These are phyloP conservation scores for Boletus sp. DNA, from an alignment of 1,284 basidiomycete genomes.

Conservation along the genomic window DNA sequence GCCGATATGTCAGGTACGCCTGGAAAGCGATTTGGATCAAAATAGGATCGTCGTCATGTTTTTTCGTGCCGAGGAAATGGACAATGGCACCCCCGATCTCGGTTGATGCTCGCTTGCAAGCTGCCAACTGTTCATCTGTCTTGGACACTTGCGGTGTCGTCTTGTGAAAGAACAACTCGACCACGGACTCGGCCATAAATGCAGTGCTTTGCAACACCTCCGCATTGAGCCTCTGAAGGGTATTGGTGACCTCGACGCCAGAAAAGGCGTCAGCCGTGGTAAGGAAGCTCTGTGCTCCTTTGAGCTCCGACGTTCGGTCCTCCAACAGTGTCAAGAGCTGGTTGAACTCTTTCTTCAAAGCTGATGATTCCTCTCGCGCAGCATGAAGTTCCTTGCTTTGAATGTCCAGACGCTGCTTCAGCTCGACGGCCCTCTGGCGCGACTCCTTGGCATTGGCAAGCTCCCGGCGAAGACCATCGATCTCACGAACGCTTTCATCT, in stretches of 20 bases:
- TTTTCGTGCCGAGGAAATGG: conserved; percentile 36
- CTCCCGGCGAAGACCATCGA: conserved; percentile 23
- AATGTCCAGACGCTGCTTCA: conserved; percentile 25
- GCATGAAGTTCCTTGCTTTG: conserved; percentile 27
- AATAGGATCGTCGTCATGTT: conserved; percentile 39
- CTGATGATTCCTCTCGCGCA: conserved; percentile 37
- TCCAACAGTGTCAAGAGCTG: conserved; percentile 34
- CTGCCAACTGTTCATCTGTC: conserved; percentile 31
- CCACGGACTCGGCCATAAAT: conserved; percentile 41
- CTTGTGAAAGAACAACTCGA: conserved; percentile 34
- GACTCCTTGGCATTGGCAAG: conserved; percentile 25
- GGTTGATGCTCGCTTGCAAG: conserved; percentile 29
- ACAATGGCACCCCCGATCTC: conserved; percentile 29
- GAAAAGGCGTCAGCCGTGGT: conserved; percentile 38
- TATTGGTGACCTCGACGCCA: conserved; percentile 38
- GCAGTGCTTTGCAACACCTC: conserved; percentile 43
- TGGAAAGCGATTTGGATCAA: conserved; percentile 41
- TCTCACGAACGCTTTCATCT: conserved; percentile 25
- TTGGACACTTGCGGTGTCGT: conserved; percentile 7
- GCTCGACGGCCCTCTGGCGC: conserved; percentile 16
- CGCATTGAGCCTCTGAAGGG: conserved; percentile 39
- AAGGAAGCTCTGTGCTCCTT: conserved; percentile 43
- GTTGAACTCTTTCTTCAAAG: conserved; percentile 35
- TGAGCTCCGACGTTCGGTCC: conserved; percentile 41
- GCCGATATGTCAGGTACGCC: conserved; percentile 32